Evolutionary conservation across 441 rosid genomes (phyloP), one percentile per base, ranked within the genome.

Genomic region (Codiaeum variegatum): DNA sequence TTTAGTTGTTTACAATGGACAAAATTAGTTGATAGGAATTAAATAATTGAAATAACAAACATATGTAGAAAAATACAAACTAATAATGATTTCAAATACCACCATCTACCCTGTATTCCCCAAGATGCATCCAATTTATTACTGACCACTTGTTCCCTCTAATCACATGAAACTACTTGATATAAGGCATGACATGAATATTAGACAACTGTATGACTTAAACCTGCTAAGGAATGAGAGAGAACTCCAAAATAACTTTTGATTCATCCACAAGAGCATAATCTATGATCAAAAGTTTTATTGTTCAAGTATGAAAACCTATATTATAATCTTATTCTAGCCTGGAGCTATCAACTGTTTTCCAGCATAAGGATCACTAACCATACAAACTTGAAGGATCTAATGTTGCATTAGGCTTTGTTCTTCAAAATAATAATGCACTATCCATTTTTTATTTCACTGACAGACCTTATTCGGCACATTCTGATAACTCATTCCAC

Each of bases 81-180:
- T 19, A 36, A 55, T 2, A 36, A 36, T 46, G 56, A 58, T n/a
- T 23, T 64, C 56, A 23, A 54, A 67, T 12, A 16, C 8, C 34
- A 36, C 13, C n/a, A 62, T 10, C 29, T 55, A 24, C 44, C 21
- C 8, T 83, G 77, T 91, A 91, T 74, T 93, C 94, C 24, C 78
- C 75, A 19, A 91, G 86, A 59, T 90, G 98, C 77, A 93, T 71
- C 96, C 98, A 93, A 76, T 93, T 93, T 21, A 97, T 90, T 5
- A 94, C 90, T 65, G 98, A 91, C 98, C 98, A 91, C 74, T 93
- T 93, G 79, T 91, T 86, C 73, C 98, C 98, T 82, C 77, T 87
- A 69, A 93, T 88, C 66, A 93, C 96, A 58, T 91, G 91, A 97
- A 91, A 70, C 98, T 93, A 76, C 97, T 97, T 93, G 83, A 52